A percentile compares a stretch with the other conserved stretches of the same genome.
Evolutionary conservation across 2,329 filamentous ascomycete species (phyloP).

Genomic region (Pseudogymnoascus sp.): DNA sequence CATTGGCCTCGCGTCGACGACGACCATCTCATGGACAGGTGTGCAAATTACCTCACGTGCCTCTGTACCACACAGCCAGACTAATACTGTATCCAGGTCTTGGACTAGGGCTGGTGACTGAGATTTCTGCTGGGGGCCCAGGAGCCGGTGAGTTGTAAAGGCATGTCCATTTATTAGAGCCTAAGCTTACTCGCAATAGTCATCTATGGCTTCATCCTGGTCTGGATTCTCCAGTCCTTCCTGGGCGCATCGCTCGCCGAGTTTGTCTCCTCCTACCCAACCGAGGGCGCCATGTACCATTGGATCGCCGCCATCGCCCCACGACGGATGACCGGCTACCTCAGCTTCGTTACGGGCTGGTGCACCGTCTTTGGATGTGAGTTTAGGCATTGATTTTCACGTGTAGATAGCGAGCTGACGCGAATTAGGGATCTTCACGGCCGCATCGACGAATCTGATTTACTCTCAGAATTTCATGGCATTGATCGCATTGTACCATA

Average conservation of each 20-base stretch:
- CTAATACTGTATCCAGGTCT: constrained; percentile 26
- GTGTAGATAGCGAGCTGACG: neutral
- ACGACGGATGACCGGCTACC: constrained; percentile 30
- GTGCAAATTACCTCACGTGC: neutral
- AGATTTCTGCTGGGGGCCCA: constrained; percentile 41
- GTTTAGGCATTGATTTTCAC: constrained; percentile 22
- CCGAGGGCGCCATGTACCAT: constrained; percentile 44
- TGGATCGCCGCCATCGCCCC: constrained; percentile 43
- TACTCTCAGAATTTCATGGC: constrained; percentile 37
- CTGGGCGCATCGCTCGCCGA: constrained; percentile 40
- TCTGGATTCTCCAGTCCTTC: constrained; percentile 40
- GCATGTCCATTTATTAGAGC: neutral
- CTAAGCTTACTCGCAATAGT: constrained; percentile 22
- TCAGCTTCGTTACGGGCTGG: constrained; percentile 41
- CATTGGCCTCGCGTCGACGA: constrained; percentile 41
- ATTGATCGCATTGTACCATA: constrained; percentile 35
- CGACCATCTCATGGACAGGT: constrained; percentile 42
- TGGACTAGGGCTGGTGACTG: constrained; percentile 38
- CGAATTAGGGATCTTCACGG: constrained; percentile 35
- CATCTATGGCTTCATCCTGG: constrained; percentile 44
- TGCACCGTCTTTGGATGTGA: constrained; percentile 32
- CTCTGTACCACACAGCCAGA: neutral
- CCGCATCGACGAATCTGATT: constrained; percentile 25
- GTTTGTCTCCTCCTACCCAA: constrained; percentile 42
- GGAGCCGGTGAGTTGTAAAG: constrained; percentile 28